Conservation (phyloP, 2,329 filamentous ascomycete species). For the Trichoderma sp. region DNA sequence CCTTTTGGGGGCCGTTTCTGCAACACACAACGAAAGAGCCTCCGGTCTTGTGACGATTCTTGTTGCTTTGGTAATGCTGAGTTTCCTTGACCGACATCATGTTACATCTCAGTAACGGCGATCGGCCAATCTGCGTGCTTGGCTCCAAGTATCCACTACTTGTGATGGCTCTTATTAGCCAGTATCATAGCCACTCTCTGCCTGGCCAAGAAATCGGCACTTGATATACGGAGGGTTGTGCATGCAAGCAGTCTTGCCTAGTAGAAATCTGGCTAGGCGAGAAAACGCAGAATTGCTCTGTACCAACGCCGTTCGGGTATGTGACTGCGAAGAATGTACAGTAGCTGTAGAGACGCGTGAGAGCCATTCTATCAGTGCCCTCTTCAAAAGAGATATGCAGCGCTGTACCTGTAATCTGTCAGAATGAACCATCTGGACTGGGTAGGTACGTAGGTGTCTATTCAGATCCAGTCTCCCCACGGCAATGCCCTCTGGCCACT, state of each 20-base stretch:
- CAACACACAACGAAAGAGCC: background rate
- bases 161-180: background rate
- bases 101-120: background rate
- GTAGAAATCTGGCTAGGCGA: background rate
- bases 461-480: background rate
- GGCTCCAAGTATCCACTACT: background rate
- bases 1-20: conserved; percentile 10
- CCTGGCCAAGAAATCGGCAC: background rate
- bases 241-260: background rate
- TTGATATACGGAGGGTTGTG: background rate
- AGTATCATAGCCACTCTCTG: background rate
- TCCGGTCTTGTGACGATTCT: conserved; percentile 1
- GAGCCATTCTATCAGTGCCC: background rate
- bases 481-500: background rate
- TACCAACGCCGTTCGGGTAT: background rate
- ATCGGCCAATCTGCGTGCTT: background rate
- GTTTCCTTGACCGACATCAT: conserved; percentile 5
- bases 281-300: background rate
- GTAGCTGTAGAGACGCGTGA: background rate
- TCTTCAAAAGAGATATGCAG: background rate
- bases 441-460: background rate
- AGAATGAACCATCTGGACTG: background rate
- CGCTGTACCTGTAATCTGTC: background rate
- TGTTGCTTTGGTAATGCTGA: background rate
- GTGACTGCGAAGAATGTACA: background rate